These are phyloP conservation scores for Yarrowia deformans DNA, from an alignment of 805 yeast genomes.

Conservation along the genomic window DNA sequence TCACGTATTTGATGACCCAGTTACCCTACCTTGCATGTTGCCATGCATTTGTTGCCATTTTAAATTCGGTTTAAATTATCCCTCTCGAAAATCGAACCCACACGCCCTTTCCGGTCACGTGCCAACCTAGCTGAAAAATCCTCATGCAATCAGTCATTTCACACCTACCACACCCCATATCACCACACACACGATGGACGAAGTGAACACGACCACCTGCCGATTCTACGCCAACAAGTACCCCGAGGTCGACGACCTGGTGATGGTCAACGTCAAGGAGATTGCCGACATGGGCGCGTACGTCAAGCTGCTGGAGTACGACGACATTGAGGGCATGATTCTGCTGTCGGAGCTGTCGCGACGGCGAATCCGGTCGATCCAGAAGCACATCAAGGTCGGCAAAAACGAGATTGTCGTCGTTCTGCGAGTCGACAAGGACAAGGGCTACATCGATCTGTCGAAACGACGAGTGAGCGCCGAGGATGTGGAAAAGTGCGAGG, in stretches of 20 bases:
- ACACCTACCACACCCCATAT: background rate
- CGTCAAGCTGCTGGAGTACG: slow-evolving; percentile 90
- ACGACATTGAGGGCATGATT: slow-evolving; percentile 99
- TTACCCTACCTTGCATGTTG: too few relatives aligned
- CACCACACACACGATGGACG: slow-evolving; percentile 41
- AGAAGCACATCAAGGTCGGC: slow-evolving; percentile 96
- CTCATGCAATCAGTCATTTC: slow-evolving; percentile 15
- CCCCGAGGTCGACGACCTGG: slow-evolving; percentile 99
- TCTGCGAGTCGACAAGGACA: slow-evolving; percentile 96
- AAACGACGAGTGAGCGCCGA: slow-evolving; percentile 98
- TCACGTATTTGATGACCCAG: too few relatives aligned
- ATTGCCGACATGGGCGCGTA: slow-evolving; percentile 99
- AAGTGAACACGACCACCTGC: slow-evolving; percentile 69
- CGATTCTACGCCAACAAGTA: slow-evolving; percentile 97
- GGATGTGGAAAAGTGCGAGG: slow-evolving; percentile 97
- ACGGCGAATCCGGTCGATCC: slow-evolving; percentile 98
- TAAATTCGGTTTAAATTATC: too few relatives aligned
- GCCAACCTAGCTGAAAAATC: slow-evolving; percentile 20
- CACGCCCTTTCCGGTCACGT: background rate
- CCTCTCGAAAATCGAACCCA: background rate
- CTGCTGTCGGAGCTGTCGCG: slow-evolving; percentile 93
- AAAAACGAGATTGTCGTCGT: slow-evolving; percentile 98
- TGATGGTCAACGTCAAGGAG: slow-evolving; percentile 89
- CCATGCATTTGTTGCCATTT: too few relatives aligned
- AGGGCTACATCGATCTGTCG: slow-evolving; percentile 96